A percentile compares a stretch with the other conserved stretches of the same genome.
phyloP scores from a whole-genome alignment of 2,329 filamentous ascomycete species.

The Alternaria viburni region DNA sequence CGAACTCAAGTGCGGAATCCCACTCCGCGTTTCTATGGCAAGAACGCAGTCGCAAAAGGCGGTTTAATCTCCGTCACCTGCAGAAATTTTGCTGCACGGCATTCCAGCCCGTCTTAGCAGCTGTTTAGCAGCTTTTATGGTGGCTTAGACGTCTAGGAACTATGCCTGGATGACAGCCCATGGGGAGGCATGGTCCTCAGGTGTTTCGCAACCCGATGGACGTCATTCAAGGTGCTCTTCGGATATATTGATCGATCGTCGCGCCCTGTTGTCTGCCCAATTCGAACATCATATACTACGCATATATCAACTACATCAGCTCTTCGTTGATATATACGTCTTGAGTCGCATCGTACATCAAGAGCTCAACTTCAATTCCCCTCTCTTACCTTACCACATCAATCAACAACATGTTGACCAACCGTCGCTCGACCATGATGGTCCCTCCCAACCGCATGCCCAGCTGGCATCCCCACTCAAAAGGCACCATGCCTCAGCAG shows the following conservation, averaged over 20 bases:
- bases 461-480: constrained; percentile 34
- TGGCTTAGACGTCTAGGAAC: constrained; percentile 29
- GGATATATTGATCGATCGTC: constrained; percentile 26
- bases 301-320: not conserved
- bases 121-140: constrained; percentile 9
- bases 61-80: constrained; percentile 4
- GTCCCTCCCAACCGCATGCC: constrained; percentile 33
- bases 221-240: constrained; percentile 10
- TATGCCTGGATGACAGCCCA: constrained; percentile 12
- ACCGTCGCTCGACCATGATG: constrained; percentile 46
- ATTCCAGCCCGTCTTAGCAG: constrained; percentile 20
- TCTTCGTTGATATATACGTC: not conserved
- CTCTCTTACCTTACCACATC: not conserved
- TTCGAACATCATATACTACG: not conserved
- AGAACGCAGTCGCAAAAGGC: constrained; percentile 7
- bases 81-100: constrained; percentile 16
- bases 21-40: constrained; percentile 19
- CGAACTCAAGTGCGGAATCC: constrained; percentile 18
- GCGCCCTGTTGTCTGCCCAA: constrained; percentile 1
- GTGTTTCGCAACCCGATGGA: constrained; percentile 32
- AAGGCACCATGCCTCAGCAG: constrained; percentile 14
- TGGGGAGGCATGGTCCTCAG: constrained; percentile 28
- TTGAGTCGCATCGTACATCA: not conserved
- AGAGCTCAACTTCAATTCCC: not conserved
- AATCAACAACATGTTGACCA: constrained; percentile 39